Evolutionary conservation across 1,139 yeast genomes (phyloP).

Genomic region (Suhomyces coccinellae): DNA sequence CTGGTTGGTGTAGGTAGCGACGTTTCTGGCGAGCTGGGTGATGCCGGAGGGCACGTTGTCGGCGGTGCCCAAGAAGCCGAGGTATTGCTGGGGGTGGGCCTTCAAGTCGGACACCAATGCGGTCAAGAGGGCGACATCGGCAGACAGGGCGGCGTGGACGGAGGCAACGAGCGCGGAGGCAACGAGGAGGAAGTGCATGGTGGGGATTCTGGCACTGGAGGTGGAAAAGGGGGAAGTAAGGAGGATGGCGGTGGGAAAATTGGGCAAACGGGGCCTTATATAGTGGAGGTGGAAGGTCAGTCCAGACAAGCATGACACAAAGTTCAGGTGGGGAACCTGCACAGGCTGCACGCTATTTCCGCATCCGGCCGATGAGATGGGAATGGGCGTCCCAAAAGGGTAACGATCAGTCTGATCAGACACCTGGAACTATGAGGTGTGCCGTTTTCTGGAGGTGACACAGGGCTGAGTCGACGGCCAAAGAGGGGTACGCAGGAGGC

Average conservation of each 20-base stretch:
- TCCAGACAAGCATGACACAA: too few species aligned
- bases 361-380: too few species aligned
- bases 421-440: too few species aligned
- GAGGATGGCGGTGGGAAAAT: not conserved
- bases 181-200: conserved; percentile 1
- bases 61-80: conserved; percentile 37
- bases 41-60: conserved; percentile 33
- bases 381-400: too few species aligned
- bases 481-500: too few species aligned
- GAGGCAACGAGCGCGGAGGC: conserved; percentile 13
- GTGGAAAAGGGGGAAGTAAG: not conserved
- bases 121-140: conserved; percentile 39
- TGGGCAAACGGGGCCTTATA: not conserved
- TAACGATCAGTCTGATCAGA: too few species aligned
- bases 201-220: not conserved
- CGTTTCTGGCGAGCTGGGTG: conserved; percentile 37
- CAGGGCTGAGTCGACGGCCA: too few species aligned
- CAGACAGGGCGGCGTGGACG: conserved; percentile 27
- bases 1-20: conserved; percentile 40
- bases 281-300: not conserved
- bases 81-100: conserved; percentile 24
- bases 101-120: conserved; percentile 42
- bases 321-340: too few species aligned
- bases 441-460: too few species aligned
- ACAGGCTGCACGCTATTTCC: too few species aligned